These are phyloP conservation scores for Psophocarpus tetragonolobus DNA, from an alignment of 306 rosid species.

Conservation along the genomic window DNA sequence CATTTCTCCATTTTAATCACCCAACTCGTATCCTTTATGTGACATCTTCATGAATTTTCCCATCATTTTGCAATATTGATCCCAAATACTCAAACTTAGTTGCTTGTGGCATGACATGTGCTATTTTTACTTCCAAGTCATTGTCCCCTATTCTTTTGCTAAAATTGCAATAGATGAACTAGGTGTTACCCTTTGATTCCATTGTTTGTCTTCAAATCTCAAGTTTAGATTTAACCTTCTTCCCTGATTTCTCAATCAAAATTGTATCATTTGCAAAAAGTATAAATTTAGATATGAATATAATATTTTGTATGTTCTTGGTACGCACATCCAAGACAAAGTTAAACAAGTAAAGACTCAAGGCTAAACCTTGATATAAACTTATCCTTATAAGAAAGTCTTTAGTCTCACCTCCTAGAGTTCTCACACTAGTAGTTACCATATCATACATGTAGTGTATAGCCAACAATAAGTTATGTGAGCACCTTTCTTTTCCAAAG, in stretches of 20 bases:
- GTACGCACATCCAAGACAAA: neutral
- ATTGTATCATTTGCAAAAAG: too few relatives aligned
- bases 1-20: neutral
- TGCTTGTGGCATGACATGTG: neutral
- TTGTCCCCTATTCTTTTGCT: neutral
- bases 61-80: neutral
- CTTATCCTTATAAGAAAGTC: too few relatives aligned
- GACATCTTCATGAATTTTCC: neutral
- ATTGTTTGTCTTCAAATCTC: neutral
- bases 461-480: neutral
- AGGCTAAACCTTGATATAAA: too few relatives aligned
- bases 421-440: too few relatives aligned
- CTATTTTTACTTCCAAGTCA: neutral
- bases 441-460: too few relatives aligned
- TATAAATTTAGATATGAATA: too few relatives aligned
- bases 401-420: too few relatives aligned
- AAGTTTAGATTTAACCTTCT: neutral
- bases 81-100: neutral
- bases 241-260: neutral
- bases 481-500: too few relatives aligned
- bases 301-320: neutral
- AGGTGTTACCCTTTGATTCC: neutral
- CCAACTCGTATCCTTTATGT: neutral
- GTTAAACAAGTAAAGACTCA: too few relatives aligned
- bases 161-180: neutral